These are phyloP conservation scores for Exophiala spinifera DNA, from an alignment of 2,329 filamentous ascomycete genomes.

Conservation along the genomic window DNA sequence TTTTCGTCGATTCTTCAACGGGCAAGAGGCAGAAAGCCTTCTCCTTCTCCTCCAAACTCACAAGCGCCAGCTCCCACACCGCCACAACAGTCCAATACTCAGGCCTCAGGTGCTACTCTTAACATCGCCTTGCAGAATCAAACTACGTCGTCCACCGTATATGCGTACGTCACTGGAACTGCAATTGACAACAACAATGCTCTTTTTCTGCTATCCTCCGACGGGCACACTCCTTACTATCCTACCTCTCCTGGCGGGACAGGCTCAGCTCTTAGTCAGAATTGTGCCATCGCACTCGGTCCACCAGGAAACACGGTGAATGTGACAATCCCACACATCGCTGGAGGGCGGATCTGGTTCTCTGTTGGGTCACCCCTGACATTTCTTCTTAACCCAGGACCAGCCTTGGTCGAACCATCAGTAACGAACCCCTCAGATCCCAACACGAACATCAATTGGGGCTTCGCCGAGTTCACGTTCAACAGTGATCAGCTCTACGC, in stretches of 20 bases:
- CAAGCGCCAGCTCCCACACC: background rate
- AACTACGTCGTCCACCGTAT: constrained; percentile 59
- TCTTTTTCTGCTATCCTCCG: constrained; percentile 61
- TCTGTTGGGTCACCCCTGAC: constrained; percentile 58
- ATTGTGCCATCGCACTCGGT: constrained; percentile 65
- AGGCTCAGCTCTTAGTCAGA: constrained; percentile 37
- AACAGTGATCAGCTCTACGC: constrained; percentile 61
- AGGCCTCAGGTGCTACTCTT: constrained; percentile 43
- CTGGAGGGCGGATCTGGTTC: constrained; percentile 71
- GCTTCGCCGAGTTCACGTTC: constrained; percentile 68
- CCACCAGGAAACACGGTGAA: constrained; percentile 57
- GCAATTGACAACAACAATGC: constrained; percentile 59
- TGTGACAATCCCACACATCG: constrained; percentile 66
- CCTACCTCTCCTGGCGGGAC: constrained; percentile 57
- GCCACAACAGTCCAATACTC: background rate
- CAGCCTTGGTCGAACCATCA: constrained; percentile 71
- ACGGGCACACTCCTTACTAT: constrained; percentile 64
- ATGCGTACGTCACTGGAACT: constrained; percentile 68
- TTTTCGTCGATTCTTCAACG: constrained; percentile 7
- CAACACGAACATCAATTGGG: constrained; percentile 62
- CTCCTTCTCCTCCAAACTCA: background rate
- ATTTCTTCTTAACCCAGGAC: constrained; percentile 69
- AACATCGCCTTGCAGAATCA: constrained; percentile 64
- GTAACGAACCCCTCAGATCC: constrained; percentile 63
- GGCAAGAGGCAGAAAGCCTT: background rate